phyloP scores from a whole-genome alignment of 164 flowering plant species.

The Amborella trichopoda region DNA sequence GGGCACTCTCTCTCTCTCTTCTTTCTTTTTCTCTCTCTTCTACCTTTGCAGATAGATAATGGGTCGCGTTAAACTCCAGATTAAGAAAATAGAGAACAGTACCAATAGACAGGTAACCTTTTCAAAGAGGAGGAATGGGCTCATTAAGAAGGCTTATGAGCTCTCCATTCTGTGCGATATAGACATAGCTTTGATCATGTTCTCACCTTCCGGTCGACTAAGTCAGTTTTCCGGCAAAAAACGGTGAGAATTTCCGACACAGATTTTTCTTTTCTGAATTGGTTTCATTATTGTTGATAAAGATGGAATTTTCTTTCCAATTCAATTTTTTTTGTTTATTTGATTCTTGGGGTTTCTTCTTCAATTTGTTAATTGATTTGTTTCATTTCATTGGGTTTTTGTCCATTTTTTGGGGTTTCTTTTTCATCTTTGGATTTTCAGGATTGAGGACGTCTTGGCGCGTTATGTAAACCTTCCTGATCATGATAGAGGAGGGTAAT shows the following conservation, averaged over 20 bases:
- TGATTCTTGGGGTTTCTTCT: not conserved
- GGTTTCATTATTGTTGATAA: not conserved
- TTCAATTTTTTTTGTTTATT: not conserved
- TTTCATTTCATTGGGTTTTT: not conserved
- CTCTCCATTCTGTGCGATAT: conserved; percentile 62
- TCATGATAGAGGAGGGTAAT: conserved; percentile 47
- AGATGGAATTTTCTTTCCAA: not conserved
- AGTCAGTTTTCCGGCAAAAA: conserved; percentile 45
- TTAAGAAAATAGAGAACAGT: conserved; percentile 64
- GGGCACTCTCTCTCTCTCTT: no score
- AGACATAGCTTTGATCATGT: conserved; percentile 67
- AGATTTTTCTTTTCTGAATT: not conserved
- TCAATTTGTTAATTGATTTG: not conserved
- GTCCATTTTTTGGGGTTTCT: not conserved
- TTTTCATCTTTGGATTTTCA: conserved; percentile 1
- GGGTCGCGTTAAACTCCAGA: conserved; percentile 1
- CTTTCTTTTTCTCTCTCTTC: no score
- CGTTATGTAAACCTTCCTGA: conserved; percentile 38
- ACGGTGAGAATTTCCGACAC: no score
- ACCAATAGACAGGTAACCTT: conserved; percentile 72
- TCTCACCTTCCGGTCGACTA: conserved; percentile 56
- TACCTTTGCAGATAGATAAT: not conserved
- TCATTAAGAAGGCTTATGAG: conserved; percentile 71
- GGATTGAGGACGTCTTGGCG: conserved; percentile 48
- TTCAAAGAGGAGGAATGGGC: conserved; percentile 72